phyloP scores from a whole-genome alignment of 2,329 filamentous ascomycete species.

The Amylocarpus encephaloides region DNA sequence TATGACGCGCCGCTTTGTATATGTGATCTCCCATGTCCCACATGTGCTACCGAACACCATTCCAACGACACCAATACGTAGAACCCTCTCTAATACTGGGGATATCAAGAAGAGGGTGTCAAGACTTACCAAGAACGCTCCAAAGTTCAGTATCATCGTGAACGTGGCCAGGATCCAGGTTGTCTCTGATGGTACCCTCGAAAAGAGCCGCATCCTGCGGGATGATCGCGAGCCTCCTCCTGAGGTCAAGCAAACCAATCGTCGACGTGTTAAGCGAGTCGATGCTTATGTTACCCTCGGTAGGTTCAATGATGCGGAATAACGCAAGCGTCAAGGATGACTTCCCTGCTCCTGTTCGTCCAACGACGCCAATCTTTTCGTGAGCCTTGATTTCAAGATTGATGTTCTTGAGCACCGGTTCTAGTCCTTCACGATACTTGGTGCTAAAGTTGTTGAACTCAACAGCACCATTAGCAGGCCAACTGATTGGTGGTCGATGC shows the following conservation, averaged over 20 bases:
- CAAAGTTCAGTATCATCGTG: conserved; percentile 96
- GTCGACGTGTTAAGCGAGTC: conserved; percentile 83
- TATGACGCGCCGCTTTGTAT: conserved; percentile 22
- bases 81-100: conserved; percentile 2
- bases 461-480: conserved; percentile 84
- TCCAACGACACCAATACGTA: conserved; percentile 8
- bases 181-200: conserved; percentile 87
- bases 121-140: conserved; percentile 77
- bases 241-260: conserved; percentile 84
- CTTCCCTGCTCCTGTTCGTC: conserved; percentile 42
- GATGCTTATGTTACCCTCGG: conserved; percentile 77
- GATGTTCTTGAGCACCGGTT: conserved; percentile 89
- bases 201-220: conserved; percentile 96
- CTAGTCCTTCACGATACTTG: conserved; percentile 81
- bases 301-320: conserved; percentile 92
- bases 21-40: conserved; percentile 25
- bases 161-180: conserved; percentile 88
- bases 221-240: conserved; percentile 88
- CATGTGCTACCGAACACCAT: conserved; percentile 8
- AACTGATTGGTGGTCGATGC: conserved; percentile 78
- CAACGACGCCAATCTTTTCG: conserved; percentile 97
- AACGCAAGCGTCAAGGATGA: conserved; percentile 62
- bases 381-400: conserved; percentile 88
- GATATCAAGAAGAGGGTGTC: conserved; percentile 1
- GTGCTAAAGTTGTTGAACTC: conserved; percentile 93